Evolutionary conservation across 2,329 filamentous ascomycete genomes (phyloP), one percentile per base, ranked within the genome.

Genomic region (Cercospora citrullina): DNA sequence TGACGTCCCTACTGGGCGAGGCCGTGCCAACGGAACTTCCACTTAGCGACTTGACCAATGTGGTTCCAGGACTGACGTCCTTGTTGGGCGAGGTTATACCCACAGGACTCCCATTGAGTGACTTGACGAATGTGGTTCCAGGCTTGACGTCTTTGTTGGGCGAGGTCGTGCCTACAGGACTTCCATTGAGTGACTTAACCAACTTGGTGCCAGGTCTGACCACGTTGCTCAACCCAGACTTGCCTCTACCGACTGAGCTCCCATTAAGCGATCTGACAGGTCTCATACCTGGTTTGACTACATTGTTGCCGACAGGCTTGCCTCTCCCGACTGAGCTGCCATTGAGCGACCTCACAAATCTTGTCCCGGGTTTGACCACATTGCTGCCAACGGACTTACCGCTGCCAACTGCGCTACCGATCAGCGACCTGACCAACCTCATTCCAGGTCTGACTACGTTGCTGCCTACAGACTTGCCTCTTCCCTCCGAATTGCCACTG

Each of bases 301-400:
- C 59, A 7, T n/a, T 58, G 28, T 23, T 66, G 4, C 21, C 14
- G 4, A 18, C 28, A 14, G n/a, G 16, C 36, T 39, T 39, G 36
- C 36, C 48, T 8, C 21, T 65, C 3, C 63, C 55, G 6, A 65
- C 63, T 48, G 53, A 51, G 28, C 33, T 60, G 1, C 28, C 63
- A 28, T 18, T 59, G 23, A 31, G 55, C 55, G 28, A 39, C 4
- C 36, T 68, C 9, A 60, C 67, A 7, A 63, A 65, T 53, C 31
- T 66, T 4, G 60, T 60, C 5, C 60, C 51, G 26, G 63, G 60
- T 3, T 33, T 68, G 14, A 66, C 59, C 4, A 53, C 30, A 18
- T 26, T 68, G 7, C 48, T 68, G 2, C 60, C 39, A 8, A 62
- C 39, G 14, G 7, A 51, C 2, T 5, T 48, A 28, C 60, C 60